These are phyloP conservation scores for Phlyctochytrium arcticum DNA, from an alignment of 192 early-diverging fungal species.

Conservation along the genomic window DNA sequence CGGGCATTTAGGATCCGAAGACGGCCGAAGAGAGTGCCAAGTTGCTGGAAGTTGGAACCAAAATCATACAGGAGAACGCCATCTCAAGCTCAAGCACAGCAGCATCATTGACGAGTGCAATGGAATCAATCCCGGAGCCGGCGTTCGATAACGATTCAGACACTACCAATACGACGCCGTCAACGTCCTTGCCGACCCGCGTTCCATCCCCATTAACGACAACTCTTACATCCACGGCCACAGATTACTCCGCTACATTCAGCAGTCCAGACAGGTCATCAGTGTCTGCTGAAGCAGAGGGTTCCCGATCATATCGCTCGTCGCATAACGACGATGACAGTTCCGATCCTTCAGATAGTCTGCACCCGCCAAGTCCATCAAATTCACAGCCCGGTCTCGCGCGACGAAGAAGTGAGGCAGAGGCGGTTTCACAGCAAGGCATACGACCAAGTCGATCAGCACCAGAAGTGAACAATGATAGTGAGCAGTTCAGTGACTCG, in stretches of 20 bases:
- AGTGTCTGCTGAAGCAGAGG: too few relatives aligned
- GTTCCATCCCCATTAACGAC: too few relatives aligned
- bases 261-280: too few relatives aligned
- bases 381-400: neutral
- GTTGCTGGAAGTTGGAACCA: constrained; percentile 15
- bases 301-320: too few relatives aligned
- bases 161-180: too few relatives aligned
- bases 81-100: too few relatives aligned
- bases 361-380: neutral
- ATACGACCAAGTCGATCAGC: neutral
- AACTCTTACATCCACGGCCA: neutral
- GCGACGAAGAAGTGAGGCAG: too few relatives aligned
- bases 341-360: neutral
- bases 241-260: too few relatives aligned
- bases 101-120: neutral
- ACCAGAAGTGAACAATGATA: neutral
- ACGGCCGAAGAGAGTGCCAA: constrained; percentile 19
- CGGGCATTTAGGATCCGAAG: constrained; percentile 5
- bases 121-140: constrained; percentile 1
- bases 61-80: constrained; percentile 13
- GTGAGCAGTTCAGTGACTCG: too few relatives aligned
- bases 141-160: too few relatives aligned
- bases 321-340: too few relatives aligned
- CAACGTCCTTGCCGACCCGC: neutral
- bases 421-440: too few relatives aligned